Evolutionary conservation across 306 rosid species (phyloP).

Genomic region (Sicyos baderoa): DNA sequence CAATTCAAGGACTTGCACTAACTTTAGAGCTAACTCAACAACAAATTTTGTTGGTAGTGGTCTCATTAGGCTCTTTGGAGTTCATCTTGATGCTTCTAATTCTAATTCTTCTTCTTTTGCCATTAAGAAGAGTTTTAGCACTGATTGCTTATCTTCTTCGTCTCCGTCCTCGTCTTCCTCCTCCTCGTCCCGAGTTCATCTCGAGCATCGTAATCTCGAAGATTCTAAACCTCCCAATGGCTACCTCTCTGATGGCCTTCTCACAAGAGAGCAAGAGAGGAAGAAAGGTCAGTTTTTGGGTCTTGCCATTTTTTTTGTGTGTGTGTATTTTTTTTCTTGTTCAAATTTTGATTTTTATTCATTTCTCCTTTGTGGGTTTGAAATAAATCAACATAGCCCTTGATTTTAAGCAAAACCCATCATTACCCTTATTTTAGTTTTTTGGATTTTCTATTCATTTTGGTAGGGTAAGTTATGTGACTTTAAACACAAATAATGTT

Average conservation of each 20-base stretch:
- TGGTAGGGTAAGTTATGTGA: no score
- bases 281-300: constrained; percentile 59
- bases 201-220: constrained; percentile 20
- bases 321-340: not conserved
- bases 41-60: constrained; percentile 20
- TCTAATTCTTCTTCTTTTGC: constrained; percentile 18
- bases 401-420: not conserved
- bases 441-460: no score
- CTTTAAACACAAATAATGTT: not conserved
- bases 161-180: constrained; percentile 47
- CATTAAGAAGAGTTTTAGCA: constrained; percentile 72
- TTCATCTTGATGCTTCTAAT: constrained; percentile 46
- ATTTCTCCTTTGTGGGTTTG: not conserved
- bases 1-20: constrained; percentile 86
- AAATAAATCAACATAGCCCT: not conserved
- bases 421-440: not conserved
- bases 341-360: not conserved
- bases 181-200: constrained; percentile 34
- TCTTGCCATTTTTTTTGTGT: no score
- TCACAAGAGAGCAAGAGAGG: constrained; percentile 47
- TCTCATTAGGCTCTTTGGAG: constrained; percentile 66
- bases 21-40: constrained; percentile 25
- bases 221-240: constrained; percentile 38
- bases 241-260: constrained; percentile 69
- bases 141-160: constrained; percentile 51